Evolutionary conservation across 1,284 basidiomycete genomes (phyloP), one percentile per base, ranked within the genome.

Genomic region (Veloporphyrellus conicus): DNA sequence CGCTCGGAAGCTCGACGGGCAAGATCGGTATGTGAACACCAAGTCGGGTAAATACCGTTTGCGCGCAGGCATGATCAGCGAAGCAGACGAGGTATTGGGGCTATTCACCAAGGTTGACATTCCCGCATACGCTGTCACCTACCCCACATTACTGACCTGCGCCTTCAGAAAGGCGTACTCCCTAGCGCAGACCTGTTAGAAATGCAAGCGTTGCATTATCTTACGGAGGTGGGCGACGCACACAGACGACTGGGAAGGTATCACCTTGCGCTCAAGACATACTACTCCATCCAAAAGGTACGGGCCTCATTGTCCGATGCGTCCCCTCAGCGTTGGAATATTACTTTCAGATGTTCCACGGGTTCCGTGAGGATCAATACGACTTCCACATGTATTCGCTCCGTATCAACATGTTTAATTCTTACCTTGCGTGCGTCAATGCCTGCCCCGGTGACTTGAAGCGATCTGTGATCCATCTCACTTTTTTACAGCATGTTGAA

Each of bases 301-400:
- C 27, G 60, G 55, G 33, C 33, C 45, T 48, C 39, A 44, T 41
- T 39, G 19, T 50, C n/a, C 16, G 50, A 60, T 50, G 18, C 22
- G 43, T 31, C 44, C 25, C 28, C 14, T 42, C 22, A 19, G 29
- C 19, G 25, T 39, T 55, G 33, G 23, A 53, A 45, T 19, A 7
- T 15, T 45, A 16, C 35, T 38, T 32, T 31, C 10, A 91, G 84
- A 75, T 87, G 14, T 97, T 96, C 68, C 79, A 87, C 47, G 89
- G 90, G 48, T 81, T 92, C 55, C 90, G 94, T 61, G 93, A 98
- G 57, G 96, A 99, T 64, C 94, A 99, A 69, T 95, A 91, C 61
- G 96, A 99, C 68, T 99, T 99, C 76, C 96, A 99, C 67, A 84
- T 87, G 7, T 99, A 99, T 69, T 90, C 91, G 58, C 63, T 97